A percentile compares a stretch with the other conserved stretches of the same genome.
Conservation (phyloP, 2,329 filamentous ascomycete species). For the Pyricularia sp. region DNA sequence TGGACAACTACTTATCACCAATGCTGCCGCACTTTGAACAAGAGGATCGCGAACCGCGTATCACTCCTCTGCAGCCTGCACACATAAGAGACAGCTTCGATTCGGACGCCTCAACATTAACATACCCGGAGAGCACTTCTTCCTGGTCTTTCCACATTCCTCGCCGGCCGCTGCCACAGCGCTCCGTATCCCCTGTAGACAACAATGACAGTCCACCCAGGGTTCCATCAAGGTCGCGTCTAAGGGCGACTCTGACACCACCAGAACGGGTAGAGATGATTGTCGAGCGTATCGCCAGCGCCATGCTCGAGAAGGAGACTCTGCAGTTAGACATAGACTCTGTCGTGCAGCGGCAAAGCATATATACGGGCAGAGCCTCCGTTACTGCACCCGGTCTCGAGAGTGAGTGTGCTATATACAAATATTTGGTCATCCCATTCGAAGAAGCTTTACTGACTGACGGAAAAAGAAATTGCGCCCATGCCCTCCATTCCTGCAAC, state of each 20-base stretch:
- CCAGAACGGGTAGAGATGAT: slow-evolving; percentile 37
- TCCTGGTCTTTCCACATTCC: slow-evolving; percentile 48
- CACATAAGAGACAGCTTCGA: slow-evolving; percentile 22
- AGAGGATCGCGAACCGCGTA: slow-evolving; percentile 13
- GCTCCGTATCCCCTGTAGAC: slow-evolving; percentile 16
- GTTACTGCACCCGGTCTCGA: slow-evolving; percentile 37
- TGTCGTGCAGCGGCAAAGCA: slow-evolving; percentile 49
- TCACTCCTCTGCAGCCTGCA: slow-evolving; percentile 30
- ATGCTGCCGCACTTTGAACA: slow-evolving; percentile 42
- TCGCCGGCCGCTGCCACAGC: slow-evolving; percentile 28
- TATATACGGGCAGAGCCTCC: slow-evolving; percentile 43
- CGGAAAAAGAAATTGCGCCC: slow-evolving; percentile 31
- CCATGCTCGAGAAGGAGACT: slow-evolving; percentile 48
- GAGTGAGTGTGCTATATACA: slow-evolving; percentile 13
- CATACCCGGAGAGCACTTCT: slow-evolving; percentile 36
- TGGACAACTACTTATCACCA: slow-evolving; percentile 41
- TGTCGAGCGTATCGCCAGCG: slow-evolving; percentile 45
- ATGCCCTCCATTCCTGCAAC: slow-evolving; percentile 49
- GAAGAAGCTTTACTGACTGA: slow-evolving; percentile 5
- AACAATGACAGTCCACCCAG: slow-evolving; percentile 22
- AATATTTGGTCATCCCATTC: slow-evolving; percentile 2
- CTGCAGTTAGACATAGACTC: slow-evolving; percentile 51
- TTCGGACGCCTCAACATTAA: slow-evolving; percentile 23
- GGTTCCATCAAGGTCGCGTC: slow-evolving; percentile 35
- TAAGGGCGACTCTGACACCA: slow-evolving; percentile 31